Percentiles rank a stretch among this genome's conserved stretches.
These are phyloP conservation scores for Funneliformis geosporum DNA, from an alignment of 192 early-diverging fungal genomes.

Conservation along the genomic window DNA sequence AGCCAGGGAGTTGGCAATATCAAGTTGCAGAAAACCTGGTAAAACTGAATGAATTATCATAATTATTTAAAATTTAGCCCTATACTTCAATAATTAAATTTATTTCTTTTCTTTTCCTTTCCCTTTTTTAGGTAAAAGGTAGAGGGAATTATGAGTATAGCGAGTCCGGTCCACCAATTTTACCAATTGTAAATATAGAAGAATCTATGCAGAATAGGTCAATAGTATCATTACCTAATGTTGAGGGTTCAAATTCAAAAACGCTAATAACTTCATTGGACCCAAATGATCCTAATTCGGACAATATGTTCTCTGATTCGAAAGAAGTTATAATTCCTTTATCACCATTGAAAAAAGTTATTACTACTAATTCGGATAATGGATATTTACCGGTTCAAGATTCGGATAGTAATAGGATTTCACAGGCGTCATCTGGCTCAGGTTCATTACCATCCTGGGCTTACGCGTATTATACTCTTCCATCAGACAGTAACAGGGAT, in stretches of 20 bases:
- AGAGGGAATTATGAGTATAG: not conserved
- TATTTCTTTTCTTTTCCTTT: not conserved
- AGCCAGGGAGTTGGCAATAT: conserved; percentile 27
- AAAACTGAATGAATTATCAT: not conserved
- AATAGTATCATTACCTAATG: not conserved
- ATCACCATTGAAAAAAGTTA: not conserved
- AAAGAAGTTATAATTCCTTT: not conserved
- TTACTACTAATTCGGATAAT: not conserved
- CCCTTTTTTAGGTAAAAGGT: not conserved
- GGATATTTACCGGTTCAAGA: not conserved
- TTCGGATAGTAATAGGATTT: conserved; percentile 20
- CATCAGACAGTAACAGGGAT: not conserved
- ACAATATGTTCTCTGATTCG: not conserved
- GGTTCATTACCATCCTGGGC: conserved; percentile 24
- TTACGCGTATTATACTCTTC: conserved; percentile 17
- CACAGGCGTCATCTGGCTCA: conserved; percentile 19
- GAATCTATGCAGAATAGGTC: not conserved
- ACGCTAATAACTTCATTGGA: conserved; percentile 2
- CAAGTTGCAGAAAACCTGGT: conserved; percentile 26
- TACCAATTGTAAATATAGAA: conserved; percentile 3
- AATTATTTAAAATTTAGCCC: not conserved
- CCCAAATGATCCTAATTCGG: not conserved
- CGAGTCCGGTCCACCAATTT: not conserved
- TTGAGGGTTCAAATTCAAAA: conserved; percentile 6
- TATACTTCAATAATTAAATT: not conserved